phyloP scores from a whole-genome alignment of 495 filamentous ascomycete genomes.

The Aspergillus ostianus region DNA sequence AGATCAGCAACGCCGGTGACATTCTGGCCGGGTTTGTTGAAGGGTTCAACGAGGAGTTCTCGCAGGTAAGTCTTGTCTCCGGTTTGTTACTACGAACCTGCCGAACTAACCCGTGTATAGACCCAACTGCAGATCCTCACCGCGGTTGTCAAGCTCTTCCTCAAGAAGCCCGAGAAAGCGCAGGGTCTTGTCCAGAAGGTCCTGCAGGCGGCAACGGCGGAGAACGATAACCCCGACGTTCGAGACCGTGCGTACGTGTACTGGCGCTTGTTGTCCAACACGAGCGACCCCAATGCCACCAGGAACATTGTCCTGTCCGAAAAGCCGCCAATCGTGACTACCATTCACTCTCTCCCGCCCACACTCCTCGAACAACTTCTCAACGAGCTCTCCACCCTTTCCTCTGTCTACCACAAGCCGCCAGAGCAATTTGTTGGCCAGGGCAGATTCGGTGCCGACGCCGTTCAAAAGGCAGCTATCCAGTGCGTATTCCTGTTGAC shows the following conservation, averaged over 20 bases:
- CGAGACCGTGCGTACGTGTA: constrained; percentile 97
- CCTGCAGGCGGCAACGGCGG: constrained; percentile 83
- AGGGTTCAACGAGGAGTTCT: constrained; percentile 88
- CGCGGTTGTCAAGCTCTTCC: constrained; percentile 93
- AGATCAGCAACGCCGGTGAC: constrained; percentile 95
- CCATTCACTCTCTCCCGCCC: constrained; percentile 82
- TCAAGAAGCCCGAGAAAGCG: constrained; percentile 92
- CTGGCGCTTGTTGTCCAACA: constrained; percentile 87
- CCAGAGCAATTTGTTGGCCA: constrained; percentile 95
- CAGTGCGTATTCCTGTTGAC: constrained; percentile 50
- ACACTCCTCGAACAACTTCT: constrained; percentile 83
- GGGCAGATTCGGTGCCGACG: constrained; percentile 89
- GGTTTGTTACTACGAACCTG: background rate
- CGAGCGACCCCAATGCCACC: constrained; percentile 80
- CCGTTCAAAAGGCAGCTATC: constrained; percentile 92
- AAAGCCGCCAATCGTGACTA: constrained; percentile 91
- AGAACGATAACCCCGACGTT: constrained; percentile 97
- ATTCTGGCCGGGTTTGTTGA: constrained; percentile 85
- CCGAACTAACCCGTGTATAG: constrained; percentile 36
- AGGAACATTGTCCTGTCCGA: constrained; percentile 89
- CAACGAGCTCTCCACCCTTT: constrained; percentile 87
- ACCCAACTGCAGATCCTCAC: constrained; percentile 95
- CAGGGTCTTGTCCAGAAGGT: constrained; percentile 93
- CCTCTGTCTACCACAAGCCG: constrained; percentile 98
- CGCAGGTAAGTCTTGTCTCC: constrained; percentile 55